These are phyloP conservation scores for Fusarium albosuccineum DNA, from an alignment of 2,329 filamentous ascomycete species.

Conservation along the genomic window DNA sequence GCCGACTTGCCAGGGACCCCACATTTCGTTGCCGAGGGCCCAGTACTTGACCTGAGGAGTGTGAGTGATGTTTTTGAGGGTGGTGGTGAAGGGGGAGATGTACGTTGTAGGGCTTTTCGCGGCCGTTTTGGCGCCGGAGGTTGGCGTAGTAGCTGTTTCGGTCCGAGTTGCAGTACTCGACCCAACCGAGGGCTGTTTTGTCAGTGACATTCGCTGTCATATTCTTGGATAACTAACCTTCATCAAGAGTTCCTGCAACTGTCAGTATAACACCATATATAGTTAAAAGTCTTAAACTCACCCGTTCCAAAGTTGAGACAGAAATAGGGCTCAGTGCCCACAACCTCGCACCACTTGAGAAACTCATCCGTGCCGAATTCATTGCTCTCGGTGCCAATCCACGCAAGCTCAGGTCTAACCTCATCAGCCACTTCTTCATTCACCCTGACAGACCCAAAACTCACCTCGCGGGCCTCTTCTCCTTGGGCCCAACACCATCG, in stretches of 20 bases:
- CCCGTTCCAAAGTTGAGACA: conserved; percentile 87
- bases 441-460: not conserved
- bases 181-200: conserved; percentile 73
- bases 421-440: not conserved
- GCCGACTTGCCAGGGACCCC: conserved; percentile 76
- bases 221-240: conserved; percentile 42
- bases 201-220: not conserved
- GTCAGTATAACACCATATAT: no score
- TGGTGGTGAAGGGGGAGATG: not conserved
- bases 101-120: conserved; percentile 78
- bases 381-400: conserved; percentile 82
- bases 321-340: conserved; percentile 83
- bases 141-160: conserved; percentile 86
- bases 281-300: conserved; percentile 7
- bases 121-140: conserved; percentile 80
- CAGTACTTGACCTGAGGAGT: conserved; percentile 76
- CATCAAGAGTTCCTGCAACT: conserved; percentile 54
- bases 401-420: conserved; percentile 76
- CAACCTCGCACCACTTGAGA: conserved; percentile 80
- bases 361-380: conserved; percentile 90
- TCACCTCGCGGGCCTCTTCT: conserved; percentile 69
- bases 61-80: not conserved
- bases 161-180: conserved; percentile 89
- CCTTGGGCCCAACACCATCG: conserved; percentile 81
- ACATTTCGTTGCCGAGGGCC: conserved; percentile 83